Conservation (phyloP, 2,329 filamentous ascomycete species). For the Celoporthe dispersa region DNA sequence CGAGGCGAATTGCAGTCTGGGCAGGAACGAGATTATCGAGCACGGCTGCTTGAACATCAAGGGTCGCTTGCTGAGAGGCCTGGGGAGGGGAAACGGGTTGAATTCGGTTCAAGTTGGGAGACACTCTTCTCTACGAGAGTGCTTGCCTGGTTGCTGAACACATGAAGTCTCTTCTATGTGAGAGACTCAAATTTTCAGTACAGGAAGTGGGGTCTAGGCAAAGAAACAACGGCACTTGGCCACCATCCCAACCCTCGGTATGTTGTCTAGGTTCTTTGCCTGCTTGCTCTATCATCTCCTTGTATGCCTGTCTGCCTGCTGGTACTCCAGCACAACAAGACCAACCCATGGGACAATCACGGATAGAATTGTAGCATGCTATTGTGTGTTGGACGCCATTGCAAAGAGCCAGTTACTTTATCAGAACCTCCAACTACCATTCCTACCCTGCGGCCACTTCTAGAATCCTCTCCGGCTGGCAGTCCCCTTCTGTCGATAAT, state of each 20-base stretch:
- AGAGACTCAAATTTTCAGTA: neutral
- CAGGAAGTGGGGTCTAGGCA: neutral
- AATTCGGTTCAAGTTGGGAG: neutral
- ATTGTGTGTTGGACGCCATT: neutral
- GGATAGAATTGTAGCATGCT: neutral
- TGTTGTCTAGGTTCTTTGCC: neutral
- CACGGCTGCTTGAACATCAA: neutral
- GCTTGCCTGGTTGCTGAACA: neutral
- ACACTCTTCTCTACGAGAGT: neutral
- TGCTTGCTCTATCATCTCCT: neutral
- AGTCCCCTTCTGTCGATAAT: neutral
- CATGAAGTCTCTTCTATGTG: neutral
- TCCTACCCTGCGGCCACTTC: neutral
- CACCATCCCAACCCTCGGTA: neutral
- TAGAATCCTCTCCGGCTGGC: neutral
- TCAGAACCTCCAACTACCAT: neutral
- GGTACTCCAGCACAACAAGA: neutral
- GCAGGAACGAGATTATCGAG: neutral
- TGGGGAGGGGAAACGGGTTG: neutral
- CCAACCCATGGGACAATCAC: neutral
- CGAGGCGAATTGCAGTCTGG: neutral
- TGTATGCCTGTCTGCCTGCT: neutral
- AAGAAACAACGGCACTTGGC: neutral
- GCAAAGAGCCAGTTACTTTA: neutral
- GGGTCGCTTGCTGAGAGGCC: neutral